Evolutionary conservation across 345 rosid species (phyloP).

Genomic region (Carallia brachiata): DNA sequence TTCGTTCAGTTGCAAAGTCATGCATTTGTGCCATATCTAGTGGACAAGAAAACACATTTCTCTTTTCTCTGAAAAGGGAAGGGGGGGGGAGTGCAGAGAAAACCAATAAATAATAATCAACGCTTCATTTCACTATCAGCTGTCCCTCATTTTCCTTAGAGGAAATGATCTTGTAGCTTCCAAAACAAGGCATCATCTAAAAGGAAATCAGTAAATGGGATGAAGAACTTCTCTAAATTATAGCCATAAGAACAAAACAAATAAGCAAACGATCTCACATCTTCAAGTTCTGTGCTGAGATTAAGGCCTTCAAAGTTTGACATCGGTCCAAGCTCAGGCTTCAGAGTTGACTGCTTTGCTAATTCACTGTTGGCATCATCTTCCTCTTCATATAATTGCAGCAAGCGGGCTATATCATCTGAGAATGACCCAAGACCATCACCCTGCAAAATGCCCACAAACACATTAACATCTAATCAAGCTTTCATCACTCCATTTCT

Average conservation of each 20-base stretch:
- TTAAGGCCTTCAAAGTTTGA: constrained; percentile 34
- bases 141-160: neutral
- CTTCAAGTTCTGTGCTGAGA: constrained; percentile 28
- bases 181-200: neutral
- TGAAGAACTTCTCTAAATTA: neutral
- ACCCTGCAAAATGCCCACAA: constrained; percentile 43
- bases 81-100: neutral
- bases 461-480: neutral
- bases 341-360: constrained; percentile 36
- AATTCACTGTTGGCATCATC: constrained; percentile 82
- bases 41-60: no score
- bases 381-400: constrained; percentile 59
- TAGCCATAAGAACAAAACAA: neutral
- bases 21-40: neutral
- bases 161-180: neutral
- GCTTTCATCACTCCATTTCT: neutral
- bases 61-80: neutral
- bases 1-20: neutral
- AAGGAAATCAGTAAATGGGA: neutral
- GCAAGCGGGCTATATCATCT: constrained; percentile 50
- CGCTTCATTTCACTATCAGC: neutral
- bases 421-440: constrained; percentile 59
- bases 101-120: neutral
- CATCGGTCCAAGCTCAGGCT: constrained; percentile 48
- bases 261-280: constrained; percentile 36